Percentiles rank a stretch among this genome's conserved stretches.
Conservation (phyloP, 208 protist species). For the Cochliopodium minus region DNA sequence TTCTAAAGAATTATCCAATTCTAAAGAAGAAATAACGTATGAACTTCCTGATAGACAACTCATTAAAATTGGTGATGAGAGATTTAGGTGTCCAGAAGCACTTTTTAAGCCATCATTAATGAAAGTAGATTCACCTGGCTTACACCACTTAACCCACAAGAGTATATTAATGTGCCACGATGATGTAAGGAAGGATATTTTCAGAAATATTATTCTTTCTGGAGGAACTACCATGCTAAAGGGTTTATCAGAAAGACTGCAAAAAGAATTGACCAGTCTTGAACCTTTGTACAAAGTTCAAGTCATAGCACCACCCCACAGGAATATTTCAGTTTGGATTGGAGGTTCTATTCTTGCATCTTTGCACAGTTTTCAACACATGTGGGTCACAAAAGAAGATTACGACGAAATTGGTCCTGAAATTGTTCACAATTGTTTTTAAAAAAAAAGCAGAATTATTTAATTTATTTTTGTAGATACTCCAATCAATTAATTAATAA, state of each 20-base stretch:
- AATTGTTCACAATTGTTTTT: slow-evolving; percentile 95
- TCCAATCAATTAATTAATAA: too few relatives aligned
- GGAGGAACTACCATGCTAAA: slow-evolving; percentile 82
- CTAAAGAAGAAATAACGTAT: neutral
- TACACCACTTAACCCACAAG: slow-evolving; percentile 2
- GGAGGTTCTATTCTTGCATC: slow-evolving; percentile 91
- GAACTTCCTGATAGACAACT: slow-evolving; percentile 15
- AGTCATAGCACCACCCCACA: slow-evolving; percentile 74
- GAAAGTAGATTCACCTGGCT: neutral
- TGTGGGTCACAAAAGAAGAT: slow-evolving; percentile 93
- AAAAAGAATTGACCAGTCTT: slow-evolving; percentile 76
- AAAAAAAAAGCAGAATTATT: too few relatives aligned
- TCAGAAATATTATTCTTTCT: slow-evolving; percentile 79
- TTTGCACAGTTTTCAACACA: slow-evolving; percentile 82
- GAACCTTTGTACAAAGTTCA: slow-evolving; percentile 81
- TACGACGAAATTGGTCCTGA: slow-evolving; percentile 89
- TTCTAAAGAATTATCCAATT: neutral
- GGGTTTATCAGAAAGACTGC: slow-evolving; percentile 81
- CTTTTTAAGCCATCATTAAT: slow-evolving; percentile 16
- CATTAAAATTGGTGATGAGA: slow-evolving; percentile 10
- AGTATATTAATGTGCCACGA: slow-evolving; percentile 17
- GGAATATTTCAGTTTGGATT: slow-evolving; percentile 86
- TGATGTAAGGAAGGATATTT: slow-evolving; percentile 70
- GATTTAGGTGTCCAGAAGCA: slow-evolving; percentile 12
- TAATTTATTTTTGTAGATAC: too few relatives aligned